Evolutionary conservation across 1,284 basidiomycete genomes (phyloP).

Genomic region (Apiotrichum gamsii): DNA sequence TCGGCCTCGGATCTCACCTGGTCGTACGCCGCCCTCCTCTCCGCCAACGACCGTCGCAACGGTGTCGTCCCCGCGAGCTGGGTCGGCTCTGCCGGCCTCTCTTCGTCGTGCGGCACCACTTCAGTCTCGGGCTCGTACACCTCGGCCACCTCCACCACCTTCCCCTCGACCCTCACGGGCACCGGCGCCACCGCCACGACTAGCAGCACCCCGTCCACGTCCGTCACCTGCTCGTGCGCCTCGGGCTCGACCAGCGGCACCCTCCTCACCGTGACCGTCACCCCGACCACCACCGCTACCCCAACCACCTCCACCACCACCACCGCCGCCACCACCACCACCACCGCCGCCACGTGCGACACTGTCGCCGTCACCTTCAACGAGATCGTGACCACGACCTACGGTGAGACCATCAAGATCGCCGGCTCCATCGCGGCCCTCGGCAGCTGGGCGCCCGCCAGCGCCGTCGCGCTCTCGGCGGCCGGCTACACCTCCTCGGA

Average conservation of each 20-base stretch:
- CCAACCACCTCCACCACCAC: no score
- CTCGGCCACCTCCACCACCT: neutral
- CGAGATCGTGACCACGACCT: neutral
- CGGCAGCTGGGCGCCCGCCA: neutral
- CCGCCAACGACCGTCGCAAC: neutral
- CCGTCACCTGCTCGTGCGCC: neutral
- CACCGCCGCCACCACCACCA: no score
- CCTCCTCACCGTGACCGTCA: no score
- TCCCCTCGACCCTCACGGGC: neutral
- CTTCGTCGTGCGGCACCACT: neutral
- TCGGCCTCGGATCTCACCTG: constrained; percentile 48
- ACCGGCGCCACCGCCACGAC: neutral
- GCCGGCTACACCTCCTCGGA: neutral
- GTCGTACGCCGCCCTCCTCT: constrained; percentile 44
- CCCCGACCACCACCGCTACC: neutral
- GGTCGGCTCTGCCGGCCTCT: neutral
- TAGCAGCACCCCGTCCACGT: neutral
- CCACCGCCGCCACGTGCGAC: neutral
- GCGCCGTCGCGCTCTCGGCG: neutral
- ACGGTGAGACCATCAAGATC: neutral
- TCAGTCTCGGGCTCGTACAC: neutral
- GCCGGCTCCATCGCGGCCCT: neutral
- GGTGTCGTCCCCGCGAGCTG: neutral
- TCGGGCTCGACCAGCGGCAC: no score
- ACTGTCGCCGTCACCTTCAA: neutral